A percentile compares a stretch with the other conserved stretches of the same genome.
Conservation (phyloP, 1,139 yeast species). For the Suhomyces taliae region DNA sequence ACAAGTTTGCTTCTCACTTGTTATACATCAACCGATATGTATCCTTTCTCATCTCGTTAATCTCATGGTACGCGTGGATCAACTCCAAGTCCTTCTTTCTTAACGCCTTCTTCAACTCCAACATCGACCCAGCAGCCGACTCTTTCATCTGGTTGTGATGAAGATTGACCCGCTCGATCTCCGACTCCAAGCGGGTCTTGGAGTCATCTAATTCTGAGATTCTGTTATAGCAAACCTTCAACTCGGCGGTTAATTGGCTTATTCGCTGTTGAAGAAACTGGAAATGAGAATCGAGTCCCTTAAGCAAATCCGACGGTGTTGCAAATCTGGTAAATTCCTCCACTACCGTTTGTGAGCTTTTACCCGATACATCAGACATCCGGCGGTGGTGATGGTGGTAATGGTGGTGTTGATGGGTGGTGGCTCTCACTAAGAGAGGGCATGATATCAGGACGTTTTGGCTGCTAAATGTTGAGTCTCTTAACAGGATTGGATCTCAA, state of each 20-base stretch:
- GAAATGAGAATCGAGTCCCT: not conserved
- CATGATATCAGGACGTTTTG: too few relatives aligned
- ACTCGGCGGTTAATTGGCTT: not conserved
- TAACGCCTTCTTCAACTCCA: not conserved
- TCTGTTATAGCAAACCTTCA: not conserved
- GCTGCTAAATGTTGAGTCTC: too few relatives aligned
- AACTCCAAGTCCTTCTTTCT: slow-evolving; percentile 2
- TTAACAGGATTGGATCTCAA: too few relatives aligned
- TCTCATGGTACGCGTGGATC: slow-evolving; percentile 1
- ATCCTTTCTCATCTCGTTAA: slow-evolving; percentile 1
- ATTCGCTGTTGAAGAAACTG: not conserved
- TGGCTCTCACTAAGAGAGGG: too few relatives aligned
- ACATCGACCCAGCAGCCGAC: not conserved
- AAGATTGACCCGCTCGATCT: too few relatives aligned
- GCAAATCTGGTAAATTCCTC: not conserved
- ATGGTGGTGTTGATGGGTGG: too few relatives aligned
- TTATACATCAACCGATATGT: not conserved
- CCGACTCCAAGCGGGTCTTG: too few relatives aligned
- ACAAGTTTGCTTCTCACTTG: not conserved
- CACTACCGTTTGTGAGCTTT: slow-evolving; percentile 1
- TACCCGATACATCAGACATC: not conserved
- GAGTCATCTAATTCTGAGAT: too few relatives aligned
- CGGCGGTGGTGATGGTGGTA: not conserved
- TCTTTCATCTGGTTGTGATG: not conserved
- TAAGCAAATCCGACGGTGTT: not conserved